These are phyloP conservation scores for Pulveroboletus sp. DNA, from an alignment of 768 basidiomycete genomes.

Conservation along the genomic window DNA sequence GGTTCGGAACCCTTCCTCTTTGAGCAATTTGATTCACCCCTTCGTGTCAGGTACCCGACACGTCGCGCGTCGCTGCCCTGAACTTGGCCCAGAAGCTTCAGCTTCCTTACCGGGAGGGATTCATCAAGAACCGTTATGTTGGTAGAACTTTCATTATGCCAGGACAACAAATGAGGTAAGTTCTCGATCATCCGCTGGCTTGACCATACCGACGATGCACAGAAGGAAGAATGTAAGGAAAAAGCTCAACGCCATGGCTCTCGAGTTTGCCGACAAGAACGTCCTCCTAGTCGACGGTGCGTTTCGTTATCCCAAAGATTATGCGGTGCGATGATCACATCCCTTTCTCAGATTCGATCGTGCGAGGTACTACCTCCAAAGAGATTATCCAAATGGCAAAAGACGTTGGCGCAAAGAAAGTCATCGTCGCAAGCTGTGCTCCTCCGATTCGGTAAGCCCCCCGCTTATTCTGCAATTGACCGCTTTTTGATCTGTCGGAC, in stretches of 20 bases:
- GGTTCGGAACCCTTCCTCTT: constrained; percentile 8
- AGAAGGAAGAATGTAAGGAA: constrained; percentile 91
- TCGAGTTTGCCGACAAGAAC: constrained; percentile 89
- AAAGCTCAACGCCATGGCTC: constrained; percentile 97
- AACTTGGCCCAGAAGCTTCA: constrained; percentile 88
- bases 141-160: constrained; percentile 99
- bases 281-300: constrained; percentile 94
- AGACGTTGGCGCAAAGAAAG: constrained; percentile 94
- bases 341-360: constrained; percentile 78
- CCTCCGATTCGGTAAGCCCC: constrained; percentile 80
- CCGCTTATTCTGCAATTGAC: not conserved
- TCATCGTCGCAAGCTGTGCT: constrained; percentile 94
- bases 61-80: constrained; percentile 91
- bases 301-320: constrained; percentile 11
- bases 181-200: not conserved
- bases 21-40: not conserved
- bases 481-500: constrained; percentile 1
- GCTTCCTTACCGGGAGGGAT: constrained; percentile 95
- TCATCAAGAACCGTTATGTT: constrained; percentile 98
- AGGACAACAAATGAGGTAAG: constrained; percentile 88
- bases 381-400: constrained; percentile 99
- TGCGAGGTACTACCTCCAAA: constrained; percentile 96
- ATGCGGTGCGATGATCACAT: not conserved
- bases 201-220: constrained; percentile 4
- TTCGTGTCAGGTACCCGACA: constrained; percentile 77